Conservation (phyloP, 352 stramenopile species). For the Globisporangium acanthophoron region DNA sequence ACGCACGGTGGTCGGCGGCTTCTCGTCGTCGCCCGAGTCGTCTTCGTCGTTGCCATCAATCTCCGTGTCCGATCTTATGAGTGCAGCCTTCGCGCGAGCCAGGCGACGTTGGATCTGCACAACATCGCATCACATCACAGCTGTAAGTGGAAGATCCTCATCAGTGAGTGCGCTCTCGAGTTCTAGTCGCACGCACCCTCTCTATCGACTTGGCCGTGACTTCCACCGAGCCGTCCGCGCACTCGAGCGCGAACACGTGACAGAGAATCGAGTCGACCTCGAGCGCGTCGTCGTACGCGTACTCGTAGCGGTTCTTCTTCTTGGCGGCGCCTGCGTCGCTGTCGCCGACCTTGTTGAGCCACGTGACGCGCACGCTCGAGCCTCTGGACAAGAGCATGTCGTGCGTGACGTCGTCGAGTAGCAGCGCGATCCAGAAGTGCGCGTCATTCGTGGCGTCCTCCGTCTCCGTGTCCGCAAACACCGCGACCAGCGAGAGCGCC, state of each 20-base stretch:
- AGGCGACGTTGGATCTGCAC: constrained; percentile 3
- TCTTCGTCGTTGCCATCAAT: background rate
- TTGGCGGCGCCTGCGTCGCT: background rate
- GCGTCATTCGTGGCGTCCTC: constrained; percentile 11
- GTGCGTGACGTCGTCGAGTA: constrained; percentile 72
- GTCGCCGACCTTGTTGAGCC: constrained; percentile 40
- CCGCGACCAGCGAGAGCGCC: constrained; percentile 54
- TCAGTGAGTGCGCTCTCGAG: too few species aligned
- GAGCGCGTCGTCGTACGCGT: constrained; percentile 55
- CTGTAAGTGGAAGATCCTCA: background rate
- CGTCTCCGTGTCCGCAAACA: constrained; percentile 17
- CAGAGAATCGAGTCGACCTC: constrained; percentile 70
- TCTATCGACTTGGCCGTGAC: constrained; percentile 58
- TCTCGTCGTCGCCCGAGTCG: constrained; percentile 1
- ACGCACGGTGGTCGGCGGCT: background rate
- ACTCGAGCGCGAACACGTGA: constrained; percentile 55
- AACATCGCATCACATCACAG: background rate
- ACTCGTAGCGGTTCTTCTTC: constrained; percentile 26
- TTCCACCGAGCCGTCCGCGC: constrained; percentile 30
- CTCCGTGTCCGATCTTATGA: background rate
- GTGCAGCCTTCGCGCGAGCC: constrained; percentile 1
- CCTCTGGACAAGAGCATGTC: constrained; percentile 51
- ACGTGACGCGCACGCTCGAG: constrained; percentile 47
- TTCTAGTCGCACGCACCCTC: constrained; percentile 19
- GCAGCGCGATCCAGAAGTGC: constrained; percentile 60